These are phyloP conservation scores for Trichoderma oligosporum DNA, from an alignment of 2,329 filamentous ascomycete species.

Conservation along the genomic window DNA sequence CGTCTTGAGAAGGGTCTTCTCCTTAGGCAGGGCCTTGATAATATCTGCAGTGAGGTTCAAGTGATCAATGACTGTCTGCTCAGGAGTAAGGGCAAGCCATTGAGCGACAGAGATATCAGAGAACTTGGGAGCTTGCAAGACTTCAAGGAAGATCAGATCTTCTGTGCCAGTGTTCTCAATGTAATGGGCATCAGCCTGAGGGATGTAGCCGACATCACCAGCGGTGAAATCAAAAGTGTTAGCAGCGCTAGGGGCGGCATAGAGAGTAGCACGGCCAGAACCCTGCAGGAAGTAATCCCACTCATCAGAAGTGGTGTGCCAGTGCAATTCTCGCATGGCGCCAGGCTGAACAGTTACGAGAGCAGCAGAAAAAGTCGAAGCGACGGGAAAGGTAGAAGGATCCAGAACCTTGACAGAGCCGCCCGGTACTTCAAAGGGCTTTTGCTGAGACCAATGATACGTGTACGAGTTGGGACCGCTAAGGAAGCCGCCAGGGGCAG, in stretches of 20 bases:
- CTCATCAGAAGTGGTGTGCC: constrained; percentile 58
- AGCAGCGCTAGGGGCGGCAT: constrained; percentile 45
- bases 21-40: constrained; percentile 36
- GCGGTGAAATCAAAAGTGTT: constrained; percentile 58
- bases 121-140: constrained; percentile 50
- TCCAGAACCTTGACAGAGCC: constrained; percentile 59
- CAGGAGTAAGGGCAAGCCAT: constrained; percentile 56
- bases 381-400: constrained; percentile 53
- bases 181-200: constrained; percentile 50
- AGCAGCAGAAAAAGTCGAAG: constrained; percentile 51
- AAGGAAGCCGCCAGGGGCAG: constrained; percentile 42
- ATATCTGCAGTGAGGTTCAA: constrained; percentile 40
- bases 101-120: constrained; percentile 54
- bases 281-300: constrained; percentile 59
- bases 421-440: constrained; percentile 49
- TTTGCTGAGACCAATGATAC: constrained; percentile 51
- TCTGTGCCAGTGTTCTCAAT: constrained; percentile 58
- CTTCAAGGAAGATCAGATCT: constrained; percentile 57
- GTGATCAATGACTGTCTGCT: constrained; percentile 56
- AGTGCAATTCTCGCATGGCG: constrained; percentile 63
- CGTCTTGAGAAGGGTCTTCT: constrained; percentile 42
- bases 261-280: constrained; percentile 54
- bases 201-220: constrained; percentile 58
- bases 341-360: constrained; percentile 57
- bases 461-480: constrained; percentile 41